These are phyloP conservation scores for Artemisia tridentata DNA, from an alignment of 129 eudicot genomes.

Conservation along the genomic window DNA sequence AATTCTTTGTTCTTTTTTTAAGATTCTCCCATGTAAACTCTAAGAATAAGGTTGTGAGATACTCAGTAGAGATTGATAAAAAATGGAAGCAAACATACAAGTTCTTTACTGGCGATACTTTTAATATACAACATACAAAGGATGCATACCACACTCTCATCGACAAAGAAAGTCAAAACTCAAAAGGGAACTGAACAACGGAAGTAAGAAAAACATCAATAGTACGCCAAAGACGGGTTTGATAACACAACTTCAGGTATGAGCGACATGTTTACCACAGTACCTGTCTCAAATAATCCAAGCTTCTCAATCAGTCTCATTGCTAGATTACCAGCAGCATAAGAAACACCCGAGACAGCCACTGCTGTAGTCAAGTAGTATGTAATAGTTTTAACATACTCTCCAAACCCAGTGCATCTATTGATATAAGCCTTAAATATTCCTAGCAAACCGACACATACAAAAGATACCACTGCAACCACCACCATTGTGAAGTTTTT, in stretches of 20 bases:
- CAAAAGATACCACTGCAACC: constrained; percentile 48
- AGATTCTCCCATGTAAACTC: too few species aligned
- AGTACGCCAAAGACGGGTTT: constrained; percentile 31
- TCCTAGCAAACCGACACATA: constrained; percentile 52
- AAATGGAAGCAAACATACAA: neutral
- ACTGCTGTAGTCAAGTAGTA: constrained; percentile 43
- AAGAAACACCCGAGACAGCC: constrained; percentile 54
- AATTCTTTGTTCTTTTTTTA: too few species aligned
- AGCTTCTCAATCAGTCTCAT: constrained; percentile 36
- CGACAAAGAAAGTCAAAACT: neutral
- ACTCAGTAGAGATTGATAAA: too few species aligned
- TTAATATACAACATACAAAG: neutral
- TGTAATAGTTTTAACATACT: constrained; percentile 36
- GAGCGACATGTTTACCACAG: constrained; percentile 2
- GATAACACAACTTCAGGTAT: constrained; percentile 6
- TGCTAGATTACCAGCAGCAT: constrained; percentile 44
- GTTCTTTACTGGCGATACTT: neutral
- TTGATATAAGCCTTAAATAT: constrained; percentile 42
- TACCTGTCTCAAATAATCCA: constrained; percentile 42
- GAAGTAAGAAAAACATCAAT: constrained; percentile 20
- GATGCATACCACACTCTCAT: neutral
- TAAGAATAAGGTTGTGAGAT: too few species aligned
- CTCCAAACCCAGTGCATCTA: constrained; percentile 16
- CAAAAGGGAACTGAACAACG: neutral
- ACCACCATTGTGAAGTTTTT: constrained; percentile 44